Evolutionary conservation across 2,329 filamentous ascomycete species (phyloP), one percentile per base, ranked within the genome.

Genomic region (Sclerotiophoma versabilis): DNA sequence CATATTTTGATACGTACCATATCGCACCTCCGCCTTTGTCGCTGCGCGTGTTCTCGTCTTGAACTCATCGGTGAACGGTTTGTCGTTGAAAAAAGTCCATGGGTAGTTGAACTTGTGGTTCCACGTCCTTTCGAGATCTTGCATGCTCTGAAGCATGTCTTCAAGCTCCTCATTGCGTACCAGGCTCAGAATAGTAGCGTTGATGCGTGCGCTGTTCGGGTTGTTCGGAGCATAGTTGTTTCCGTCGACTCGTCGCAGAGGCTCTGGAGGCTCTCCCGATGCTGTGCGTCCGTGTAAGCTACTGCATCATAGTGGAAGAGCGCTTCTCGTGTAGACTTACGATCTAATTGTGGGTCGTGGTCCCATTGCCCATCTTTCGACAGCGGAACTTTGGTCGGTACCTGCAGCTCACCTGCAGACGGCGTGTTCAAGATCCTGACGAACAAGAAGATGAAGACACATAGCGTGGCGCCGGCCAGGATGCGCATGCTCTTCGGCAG

Each of bases 51-150:
- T 98, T 75, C 84, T 86, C 68, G 80, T 81, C 79, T 96, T 98
- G 81, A 99, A 99, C 68, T 98, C 93, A 14, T 95, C 90, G 2
- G 89, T 88, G 71, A 99, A 99, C 14, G 91, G 91, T 46, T 91
- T 88, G 71, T 99, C 93, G 78, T 99, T 99, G 83, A 99, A 96
- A 76, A 99, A 99, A 8, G 92, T 97, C 92, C 95, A 99, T 0
- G 95, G 95, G 73, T 99, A 99, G 80, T 99, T 99, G 85, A 98
- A 99, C 73, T 99, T 99, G 81, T 86, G 82, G 71, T 99, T 99
- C 92, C 93, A 99, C 1, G 93, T 98, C 62, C 89, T 81, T 79
- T 99, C 95, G 56, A 99, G 83, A 71, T 99, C 93, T 49, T 78
- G 78, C 91, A 99, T 99, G 22, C 92, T 92, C 71, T 88, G 85